phyloP scores from a whole-genome alignment of 768 basidiomycete genomes.

The Lyophyllum atratum region DNA sequence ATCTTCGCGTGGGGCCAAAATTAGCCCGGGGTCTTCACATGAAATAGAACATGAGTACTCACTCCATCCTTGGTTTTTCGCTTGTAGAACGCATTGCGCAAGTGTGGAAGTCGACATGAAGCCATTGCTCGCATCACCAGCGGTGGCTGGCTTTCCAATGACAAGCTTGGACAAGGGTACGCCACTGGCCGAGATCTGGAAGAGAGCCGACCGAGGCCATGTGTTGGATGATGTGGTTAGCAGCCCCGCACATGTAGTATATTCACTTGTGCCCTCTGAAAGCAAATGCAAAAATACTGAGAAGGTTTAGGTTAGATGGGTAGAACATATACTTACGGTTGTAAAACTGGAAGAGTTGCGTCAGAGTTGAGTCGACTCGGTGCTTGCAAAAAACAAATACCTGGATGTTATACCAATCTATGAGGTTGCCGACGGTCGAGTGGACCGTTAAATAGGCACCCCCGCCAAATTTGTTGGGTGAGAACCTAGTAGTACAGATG shows the following conservation, averaged over 20 bases:
- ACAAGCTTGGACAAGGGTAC: conserved; percentile 64
- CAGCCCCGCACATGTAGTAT: conserved; percentile 61
- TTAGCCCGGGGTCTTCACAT: not conserved
- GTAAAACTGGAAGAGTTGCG: conserved; percentile 33
- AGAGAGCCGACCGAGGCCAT: conserved; percentile 62
- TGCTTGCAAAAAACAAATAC: conserved; percentile 26
- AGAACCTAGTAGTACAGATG: conserved; percentile 36
- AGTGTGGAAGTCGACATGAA: conserved; percentile 60
- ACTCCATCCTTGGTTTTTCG: conserved; percentile 65
- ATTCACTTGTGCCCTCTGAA: conserved; percentile 60
- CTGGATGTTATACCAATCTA: conserved; percentile 65
- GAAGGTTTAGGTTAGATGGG: not conserved
- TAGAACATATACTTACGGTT: conserved; percentile 40
- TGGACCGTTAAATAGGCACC: conserved; percentile 61
- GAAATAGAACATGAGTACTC: conserved; percentile 29
- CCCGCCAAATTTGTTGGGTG: conserved; percentile 36
- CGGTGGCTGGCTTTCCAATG: conserved; percentile 67
- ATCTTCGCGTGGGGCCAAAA: conserved; percentile 15
- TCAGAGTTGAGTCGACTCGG: not conserved
- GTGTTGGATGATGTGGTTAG: conserved; percentile 54
- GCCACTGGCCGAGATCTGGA: conserved; percentile 59
- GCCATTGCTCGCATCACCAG: conserved; percentile 54
- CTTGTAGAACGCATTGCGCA: conserved; percentile 58
- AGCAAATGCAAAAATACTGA: not conserved
- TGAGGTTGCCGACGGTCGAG: conserved; percentile 48